phyloP scores from a whole-genome alignment of 1,284 basidiomycete genomes.

The Ceratobasidium sp. region DNA sequence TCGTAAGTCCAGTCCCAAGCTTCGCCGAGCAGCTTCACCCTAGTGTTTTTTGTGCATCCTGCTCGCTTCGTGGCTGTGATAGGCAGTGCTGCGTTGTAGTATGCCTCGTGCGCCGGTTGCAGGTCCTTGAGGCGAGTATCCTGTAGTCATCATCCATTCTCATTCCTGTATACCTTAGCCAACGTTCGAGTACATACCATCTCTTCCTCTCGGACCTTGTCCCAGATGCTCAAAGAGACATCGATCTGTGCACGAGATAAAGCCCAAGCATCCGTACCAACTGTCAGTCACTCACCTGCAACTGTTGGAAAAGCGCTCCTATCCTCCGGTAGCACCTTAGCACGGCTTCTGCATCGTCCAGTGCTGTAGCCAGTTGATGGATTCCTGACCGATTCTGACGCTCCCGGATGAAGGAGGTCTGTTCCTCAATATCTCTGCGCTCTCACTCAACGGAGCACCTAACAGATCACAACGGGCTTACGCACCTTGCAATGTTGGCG shows the following conservation, averaged over 20 bases:
- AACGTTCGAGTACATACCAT: neutral
- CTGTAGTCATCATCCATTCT: neutral
- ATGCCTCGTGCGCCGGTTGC: neutral
- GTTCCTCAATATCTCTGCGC: neutral
- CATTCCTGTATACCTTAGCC: neutral
- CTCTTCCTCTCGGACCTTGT: neutral
- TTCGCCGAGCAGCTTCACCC: conserved; percentile 39
- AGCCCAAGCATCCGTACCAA: neutral
- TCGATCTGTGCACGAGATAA: neutral
- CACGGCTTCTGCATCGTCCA: neutral
- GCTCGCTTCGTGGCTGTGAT: neutral
- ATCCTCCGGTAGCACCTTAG: neutral
- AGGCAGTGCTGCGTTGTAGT: neutral
- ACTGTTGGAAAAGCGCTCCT: neutral
- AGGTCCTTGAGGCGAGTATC: neutral
- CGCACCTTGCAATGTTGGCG: neutral
- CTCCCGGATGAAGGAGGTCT: neutral
- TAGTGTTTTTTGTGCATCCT: conserved; percentile 38
- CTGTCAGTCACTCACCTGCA: neutral
- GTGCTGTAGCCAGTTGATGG: neutral
- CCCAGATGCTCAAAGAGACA: neutral
- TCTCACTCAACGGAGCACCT: too few relatives aligned
- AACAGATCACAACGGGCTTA: neutral
- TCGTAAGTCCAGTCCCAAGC: conserved; percentile 37
- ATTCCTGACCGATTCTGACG: neutral